Evolutionary conservation across 2,329 filamentous ascomycete genomes (phyloP).

Genomic region (Endothia cerciana): DNA sequence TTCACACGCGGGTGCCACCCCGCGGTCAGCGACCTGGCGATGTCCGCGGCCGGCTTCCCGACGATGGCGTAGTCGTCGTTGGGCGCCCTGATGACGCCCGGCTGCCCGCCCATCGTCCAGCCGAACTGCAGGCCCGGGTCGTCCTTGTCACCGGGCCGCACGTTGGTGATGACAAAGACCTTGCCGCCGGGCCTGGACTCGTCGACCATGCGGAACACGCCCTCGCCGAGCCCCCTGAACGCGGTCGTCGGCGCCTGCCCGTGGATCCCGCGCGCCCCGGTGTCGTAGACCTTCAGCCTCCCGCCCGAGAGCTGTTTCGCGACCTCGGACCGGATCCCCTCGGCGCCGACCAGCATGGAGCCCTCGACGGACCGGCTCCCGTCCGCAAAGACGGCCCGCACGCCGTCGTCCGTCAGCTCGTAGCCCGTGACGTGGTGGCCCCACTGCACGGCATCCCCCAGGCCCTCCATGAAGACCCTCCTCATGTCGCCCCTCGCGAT

Average conservation of each 20-base stretch:
- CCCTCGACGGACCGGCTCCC: slow-evolving; percentile 63
- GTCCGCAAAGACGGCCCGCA: slow-evolving; percentile 62
- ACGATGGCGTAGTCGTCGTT: slow-evolving; percentile 64
- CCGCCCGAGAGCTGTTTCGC: slow-evolving; percentile 63
- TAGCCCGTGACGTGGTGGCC: slow-evolving; percentile 60
- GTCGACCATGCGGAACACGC: slow-evolving; percentile 62
- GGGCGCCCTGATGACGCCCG: slow-evolving; percentile 60
- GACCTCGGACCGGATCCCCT: slow-evolving; percentile 65
- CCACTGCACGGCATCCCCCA: slow-evolving; percentile 60
- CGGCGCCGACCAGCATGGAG: slow-evolving; percentile 62
- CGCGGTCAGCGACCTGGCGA: slow-evolving; percentile 57
- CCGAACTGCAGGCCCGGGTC: slow-evolving; percentile 61
- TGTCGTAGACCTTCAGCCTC: slow-evolving; percentile 64
- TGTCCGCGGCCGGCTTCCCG: slow-evolving; percentile 58
- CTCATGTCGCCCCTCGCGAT: slow-evolving; percentile 68
- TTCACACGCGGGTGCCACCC: slow-evolving; percentile 61
- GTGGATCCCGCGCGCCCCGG: slow-evolving; percentile 66
- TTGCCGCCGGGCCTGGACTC: slow-evolving; percentile 48
- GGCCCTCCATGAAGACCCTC: slow-evolving; percentile 58
- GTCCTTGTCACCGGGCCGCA: slow-evolving; percentile 62
- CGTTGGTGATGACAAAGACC: slow-evolving; percentile 65
- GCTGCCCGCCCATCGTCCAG: slow-evolving; percentile 64
- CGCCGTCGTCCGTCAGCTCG: slow-evolving; percentile 56
- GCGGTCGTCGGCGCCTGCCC: slow-evolving; percentile 65
- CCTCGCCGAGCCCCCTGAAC: slow-evolving; percentile 65